phyloP scores from a whole-genome alignment of 208 protist genomes.

The Trypanosoma avium region DNA sequence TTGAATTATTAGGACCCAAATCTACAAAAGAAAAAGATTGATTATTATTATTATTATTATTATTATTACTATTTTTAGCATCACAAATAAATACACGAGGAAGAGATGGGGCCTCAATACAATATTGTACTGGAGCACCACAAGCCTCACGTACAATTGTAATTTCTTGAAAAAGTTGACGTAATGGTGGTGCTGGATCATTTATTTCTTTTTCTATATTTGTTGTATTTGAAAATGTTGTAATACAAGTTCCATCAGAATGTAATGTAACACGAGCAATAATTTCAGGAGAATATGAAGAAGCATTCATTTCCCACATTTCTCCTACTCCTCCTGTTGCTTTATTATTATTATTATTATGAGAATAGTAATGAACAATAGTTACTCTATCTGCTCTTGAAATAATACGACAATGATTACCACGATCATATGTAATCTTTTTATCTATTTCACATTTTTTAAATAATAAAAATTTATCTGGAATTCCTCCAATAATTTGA shows the following conservation, averaged over 20 bases:
- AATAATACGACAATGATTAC: constrained; percentile 48
- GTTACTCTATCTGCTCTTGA: constrained; percentile 68
- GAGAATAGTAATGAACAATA: constrained; percentile 44
- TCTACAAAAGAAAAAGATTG: background rate
- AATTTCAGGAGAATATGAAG: background rate
- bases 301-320: background rate
- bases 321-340: background rate
- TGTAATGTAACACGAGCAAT: constrained; percentile 52
- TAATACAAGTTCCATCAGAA: constrained; percentile 64
- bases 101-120: constrained; percentile 61
- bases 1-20: background rate
- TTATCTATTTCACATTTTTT: background rate
- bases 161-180: constrained; percentile 35
- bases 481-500: constrained; percentile 2
- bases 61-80: background rate
- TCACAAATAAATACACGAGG: constrained; percentile 71
- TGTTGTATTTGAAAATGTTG: constrained; percentile 29
- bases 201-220: background rate
- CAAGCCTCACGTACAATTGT: constrained; percentile 24
- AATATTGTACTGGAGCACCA: constrained; percentile 46
- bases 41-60: background rate
- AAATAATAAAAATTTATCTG: background rate
- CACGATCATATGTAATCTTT: constrained; percentile 45
- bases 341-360: constrained; percentile 8
- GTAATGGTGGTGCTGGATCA: constrained; percentile 13